Evolutionary conservation across 305 asterid genomes (phyloP), one percentile per base, ranked within the genome.

Genomic region (Ilex paraguariensis): DNA sequence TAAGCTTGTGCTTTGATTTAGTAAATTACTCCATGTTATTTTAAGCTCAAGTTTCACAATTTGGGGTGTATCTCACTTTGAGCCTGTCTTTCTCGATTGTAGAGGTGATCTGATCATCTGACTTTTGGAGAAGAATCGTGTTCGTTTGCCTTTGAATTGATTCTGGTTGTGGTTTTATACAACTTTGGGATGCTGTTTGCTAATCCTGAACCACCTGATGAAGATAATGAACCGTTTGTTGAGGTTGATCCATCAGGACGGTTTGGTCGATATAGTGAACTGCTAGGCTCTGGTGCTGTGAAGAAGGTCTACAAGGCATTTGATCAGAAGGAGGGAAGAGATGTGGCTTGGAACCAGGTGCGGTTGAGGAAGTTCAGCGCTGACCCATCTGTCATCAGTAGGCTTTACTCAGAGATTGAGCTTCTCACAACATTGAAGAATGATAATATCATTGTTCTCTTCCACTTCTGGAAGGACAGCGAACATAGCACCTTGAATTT

Each of bases 321-420:
- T 44, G 77, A 73, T 40, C 54, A 62, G 40, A 60, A 67, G 62
- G 77, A 73, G 48, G 77, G 77, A 4, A 62, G 64, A 63, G 77
- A 73, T 17, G 65, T 73, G 4, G 77, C 77, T 3, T 73, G 77
- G 77, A 73, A 73, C 57, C 77, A 73, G 33, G 70, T 73, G 28
- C 56, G 52, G 6, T 39, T 73, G 54, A 57, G 73, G 31, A 58
- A 62, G 42, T 73, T 73, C 13, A 55, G 66, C 10, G 70, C 64
- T 11, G 60, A 61, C 61, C 77, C 68, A 53, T 62, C 68, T 6
- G 61, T 73, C 4, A 48, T 73, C 10, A 28, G 32, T 3, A 49
- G 70, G 28, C 45, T 73, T 13, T 67, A 31, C 45, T 73, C 73
- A 0, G 77, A 73, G 55, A 65, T 73, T 6, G 46, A 39, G 13